Base-by-base conservation (phyloP, 176 grass and related monocot species). In the Musa troglodytarum region DNA sequence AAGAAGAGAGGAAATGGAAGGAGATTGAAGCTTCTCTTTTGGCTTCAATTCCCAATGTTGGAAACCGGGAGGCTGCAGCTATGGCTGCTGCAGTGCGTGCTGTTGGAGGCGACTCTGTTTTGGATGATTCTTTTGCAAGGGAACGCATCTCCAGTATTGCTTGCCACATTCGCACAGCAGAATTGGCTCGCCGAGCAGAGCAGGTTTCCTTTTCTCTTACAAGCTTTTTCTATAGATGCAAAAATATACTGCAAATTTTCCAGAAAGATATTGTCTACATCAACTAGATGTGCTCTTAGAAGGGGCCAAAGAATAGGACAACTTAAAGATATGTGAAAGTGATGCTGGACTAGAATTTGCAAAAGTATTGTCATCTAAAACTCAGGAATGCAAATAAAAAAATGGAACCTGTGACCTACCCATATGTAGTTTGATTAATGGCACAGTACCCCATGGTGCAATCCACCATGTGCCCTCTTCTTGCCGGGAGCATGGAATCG, bases 1-100 rank as follows among this genome's bases (percentile, higher is more conserved):
- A 75, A 84, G 95, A 99, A 85, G 95, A 94, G 72, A 86, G 95
- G 9, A 99, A 99, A 79, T 99, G 95, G 95, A 99, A 99, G 79
- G 95, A 99, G 74, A 92, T 99, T 65, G 95, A 99, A 75, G 91
- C 83, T 75, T 99, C 95, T 71, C 73, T 99, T 71, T 77, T 99
- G 54, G 91, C 95, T 75, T 89, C 88, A 77, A 94, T 99, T 77
- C 90, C 95, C 63, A 89, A 99, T 83, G 91, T 87, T 76, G 95
- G 95, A 75, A 99, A 88, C 77, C 85, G 95, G 83, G 95, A 99
- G 82, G 95, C 95, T 87, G 95, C 89, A 16, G 95, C 95, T 63
- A 94, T 99, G 95, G 86, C 95, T n/a, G 91, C 95, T 83, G 95
- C 95, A 63, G 88, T 99, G 49, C 86, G 95, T 75, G 95, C 95